Base-by-base conservation (phyloP, 148 eudicot genomes). In the Talinum fruticosum region DNA sequence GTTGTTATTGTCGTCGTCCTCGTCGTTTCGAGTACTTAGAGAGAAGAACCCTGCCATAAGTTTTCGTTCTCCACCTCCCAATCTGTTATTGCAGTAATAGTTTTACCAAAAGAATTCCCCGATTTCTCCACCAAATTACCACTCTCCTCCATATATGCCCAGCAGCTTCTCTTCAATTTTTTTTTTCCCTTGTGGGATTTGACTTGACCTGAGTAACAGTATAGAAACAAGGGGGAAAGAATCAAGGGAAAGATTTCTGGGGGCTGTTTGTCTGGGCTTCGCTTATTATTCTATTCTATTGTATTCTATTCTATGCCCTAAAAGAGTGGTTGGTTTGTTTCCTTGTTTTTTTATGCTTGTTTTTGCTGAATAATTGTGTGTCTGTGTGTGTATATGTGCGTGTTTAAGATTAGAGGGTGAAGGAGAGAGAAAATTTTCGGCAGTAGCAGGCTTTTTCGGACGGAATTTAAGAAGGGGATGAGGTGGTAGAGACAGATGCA, bases 31-130 rank as follows among this genome's bases (percentile, higher is more conserved):
- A 62, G 33, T 62, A 13, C 68, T 77, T 64, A 79, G 38, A 28
- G 85, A 79, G 79, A 82, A 76, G 73, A 82, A 76, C 13, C 77
- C 76, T 29, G 82, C 83, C 85, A 85, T 85, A 8, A n/a, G 41
- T 59, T 54, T 14, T 8, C 8, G 4, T 24, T 29, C 19, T 30
- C n/a, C 10, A 51, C 3, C 57, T 51, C 23, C 47, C 47, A 41
- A 19, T 18, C 16, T n/a, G n/a, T 51, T 51, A 51, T 51, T 51
- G 57, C 13, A 6, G 13, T 1, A 26, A 5, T 18, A 23, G 2
- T 12, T 26, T 59, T 24, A n/a, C 13, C 28, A n/a, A 0, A 59
- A 59, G 18, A 59, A 2, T 59, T 4, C 6, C 32, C 57, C 21
- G 16, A 51, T 15, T 51, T 51, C 57, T 47, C 45, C 45, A 10